Evolutionary conservation across 768 basidiomycete species (phyloP).

Genomic region (Crucibulum laeve): DNA sequence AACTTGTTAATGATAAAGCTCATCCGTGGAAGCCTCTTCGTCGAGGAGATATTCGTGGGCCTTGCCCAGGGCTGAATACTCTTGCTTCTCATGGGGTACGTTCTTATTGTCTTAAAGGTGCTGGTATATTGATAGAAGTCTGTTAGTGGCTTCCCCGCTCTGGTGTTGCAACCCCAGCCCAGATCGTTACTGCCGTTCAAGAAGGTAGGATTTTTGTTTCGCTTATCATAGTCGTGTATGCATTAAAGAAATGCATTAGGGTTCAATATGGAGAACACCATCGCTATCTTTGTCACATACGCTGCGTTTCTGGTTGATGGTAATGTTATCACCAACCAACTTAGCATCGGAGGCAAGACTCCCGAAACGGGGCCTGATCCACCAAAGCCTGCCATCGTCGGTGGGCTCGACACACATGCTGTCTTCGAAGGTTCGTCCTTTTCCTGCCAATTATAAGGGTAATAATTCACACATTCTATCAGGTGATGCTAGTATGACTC

Average conservation of each 20-base stretch:
- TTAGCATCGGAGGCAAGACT: conserved; percentile 19
- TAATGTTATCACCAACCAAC: conserved; percentile 15
- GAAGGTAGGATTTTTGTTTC: conserved; percentile 7
- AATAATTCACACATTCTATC: conserved; percentile 1
- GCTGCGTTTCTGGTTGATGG: conserved; percentile 19
- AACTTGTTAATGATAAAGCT: conserved; percentile 17
- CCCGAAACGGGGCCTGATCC: conserved; percentile 16
- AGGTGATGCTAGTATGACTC: conserved; percentile 17
- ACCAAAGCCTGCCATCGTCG: conserved; percentile 17
- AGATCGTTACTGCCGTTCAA: conserved; percentile 14
- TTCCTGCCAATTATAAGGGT: neutral
- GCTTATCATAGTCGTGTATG: neutral
- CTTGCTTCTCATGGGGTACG: conserved; percentile 19
- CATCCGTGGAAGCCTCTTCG: conserved; percentile 17
- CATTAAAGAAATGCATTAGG: conserved; percentile 10
- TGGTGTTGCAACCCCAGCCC: conserved; percentile 12
- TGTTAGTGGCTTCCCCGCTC: conserved; percentile 12
- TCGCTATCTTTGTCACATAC: conserved; percentile 17
- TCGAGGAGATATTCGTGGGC: conserved; percentile 16
- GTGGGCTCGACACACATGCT: conserved; percentile 18
- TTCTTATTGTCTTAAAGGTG: neutral
- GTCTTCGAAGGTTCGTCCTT: conserved; percentile 15
- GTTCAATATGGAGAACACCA: conserved; percentile 18
- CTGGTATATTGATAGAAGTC: neutral
- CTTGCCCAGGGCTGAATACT: conserved; percentile 19